phyloP scores from a whole-genome alignment of 2,329 filamentous ascomycete genomes.

The Endoconidiophora laricicola region DNA sequence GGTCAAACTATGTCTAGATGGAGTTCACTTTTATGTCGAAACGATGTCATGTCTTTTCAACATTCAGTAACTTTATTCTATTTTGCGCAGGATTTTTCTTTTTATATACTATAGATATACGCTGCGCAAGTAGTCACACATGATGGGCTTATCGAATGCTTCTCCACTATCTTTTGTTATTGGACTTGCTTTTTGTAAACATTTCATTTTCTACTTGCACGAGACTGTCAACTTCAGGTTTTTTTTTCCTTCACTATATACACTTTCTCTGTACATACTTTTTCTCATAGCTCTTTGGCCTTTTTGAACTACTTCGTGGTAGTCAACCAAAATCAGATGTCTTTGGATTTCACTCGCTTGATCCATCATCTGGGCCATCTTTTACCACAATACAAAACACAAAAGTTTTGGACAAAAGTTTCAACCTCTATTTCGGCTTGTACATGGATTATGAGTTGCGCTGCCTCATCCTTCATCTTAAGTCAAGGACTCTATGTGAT shows the following conservation, averaged over 20 bases:
- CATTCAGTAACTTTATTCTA: background rate
- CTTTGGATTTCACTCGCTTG: background rate
- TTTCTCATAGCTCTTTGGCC: background rate
- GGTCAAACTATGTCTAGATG: background rate
- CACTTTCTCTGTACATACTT: background rate
- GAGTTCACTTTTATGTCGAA: too few species aligned
- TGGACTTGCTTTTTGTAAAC: background rate
- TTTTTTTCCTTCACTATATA: background rate
- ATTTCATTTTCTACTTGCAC: background rate
- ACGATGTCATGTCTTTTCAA: too few species aligned
- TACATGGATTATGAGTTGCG: too few species aligned
- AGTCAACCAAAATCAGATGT: background rate
- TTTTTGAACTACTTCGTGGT: background rate
- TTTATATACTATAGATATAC: background rate
- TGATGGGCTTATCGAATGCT: too few species aligned
- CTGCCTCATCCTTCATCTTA: too few species aligned
- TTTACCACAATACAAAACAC: slow-evolving; percentile 1
- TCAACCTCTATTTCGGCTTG: background rate
- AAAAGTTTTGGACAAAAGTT: background rate
- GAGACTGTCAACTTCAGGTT: background rate
- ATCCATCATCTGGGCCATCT: background rate
- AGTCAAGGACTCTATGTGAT: too few species aligned
- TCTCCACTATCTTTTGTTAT: too few species aligned
- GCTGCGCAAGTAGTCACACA: too few species aligned
- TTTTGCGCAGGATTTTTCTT: background rate